phyloP scores from a whole-genome alignment of 192 early-diverging fungal species.

The Umbelopsis sp. region DNA sequence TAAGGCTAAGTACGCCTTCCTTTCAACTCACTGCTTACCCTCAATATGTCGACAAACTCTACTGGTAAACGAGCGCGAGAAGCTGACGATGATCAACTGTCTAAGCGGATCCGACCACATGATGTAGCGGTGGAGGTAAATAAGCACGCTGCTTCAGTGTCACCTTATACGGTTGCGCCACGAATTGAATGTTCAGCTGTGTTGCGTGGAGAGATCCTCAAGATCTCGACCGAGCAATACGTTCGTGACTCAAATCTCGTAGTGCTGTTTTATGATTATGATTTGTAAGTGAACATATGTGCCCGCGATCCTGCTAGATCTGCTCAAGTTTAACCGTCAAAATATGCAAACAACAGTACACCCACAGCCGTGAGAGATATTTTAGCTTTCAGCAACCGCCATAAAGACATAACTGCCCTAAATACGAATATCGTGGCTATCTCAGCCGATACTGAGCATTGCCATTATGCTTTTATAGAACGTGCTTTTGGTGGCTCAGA shows the following conservation, averaged over 20 bases:
- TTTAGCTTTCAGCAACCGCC: neutral
- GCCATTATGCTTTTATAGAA: conserved; percentile 23
- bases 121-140: neutral
- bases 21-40: too few relatives aligned
- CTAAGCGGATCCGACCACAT: neutral
- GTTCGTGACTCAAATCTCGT: neutral
- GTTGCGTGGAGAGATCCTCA: neutral
- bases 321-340: neutral
- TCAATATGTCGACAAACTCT: neutral
- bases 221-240: neutral
- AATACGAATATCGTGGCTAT: conserved; percentile 18
- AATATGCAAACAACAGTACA: conserved; percentile 8
- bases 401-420: conserved; percentile 1
- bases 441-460: conserved; percentile 26
- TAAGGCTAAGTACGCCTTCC: too few relatives aligned
- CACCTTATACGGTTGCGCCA: neutral
- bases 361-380: conserved; percentile 20
- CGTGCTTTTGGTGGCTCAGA: conserved; percentile 6
- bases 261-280: conserved; percentile 27
- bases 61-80: neutral
- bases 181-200: neutral
- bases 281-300: conserved; percentile 21
- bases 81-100: neutral
- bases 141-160: neutral
- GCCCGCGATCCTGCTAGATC: neutral